Evolutionary conservation across 805 yeast genomes (phyloP).

Genomic region (Metschnikowia koreensis): DNA sequence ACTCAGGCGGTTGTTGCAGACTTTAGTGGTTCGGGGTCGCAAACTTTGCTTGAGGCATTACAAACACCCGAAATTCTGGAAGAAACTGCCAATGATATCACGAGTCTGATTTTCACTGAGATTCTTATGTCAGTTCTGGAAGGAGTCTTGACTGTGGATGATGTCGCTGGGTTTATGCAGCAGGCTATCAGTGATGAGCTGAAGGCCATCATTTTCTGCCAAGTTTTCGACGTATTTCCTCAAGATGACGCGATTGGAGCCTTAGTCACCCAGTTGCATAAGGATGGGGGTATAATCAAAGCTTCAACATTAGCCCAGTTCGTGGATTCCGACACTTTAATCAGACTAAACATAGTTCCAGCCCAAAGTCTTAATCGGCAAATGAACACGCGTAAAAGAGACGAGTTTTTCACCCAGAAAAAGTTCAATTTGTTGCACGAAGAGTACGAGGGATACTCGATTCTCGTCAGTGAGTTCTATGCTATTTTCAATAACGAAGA

Average conservation of each 20-base stretch:
- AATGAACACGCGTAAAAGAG: slow-evolving; percentile 36
- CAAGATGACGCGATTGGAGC: slow-evolving; percentile 20
- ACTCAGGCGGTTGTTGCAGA: slow-evolving; percentile 31
- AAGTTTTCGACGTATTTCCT: slow-evolving; percentile 40
- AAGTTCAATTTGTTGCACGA: slow-evolving; percentile 71
- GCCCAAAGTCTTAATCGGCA: slow-evolving; percentile 34
- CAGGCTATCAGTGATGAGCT: slow-evolving; percentile 30
- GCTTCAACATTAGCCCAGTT: slow-evolving; percentile 31
- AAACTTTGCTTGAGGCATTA: slow-evolving; percentile 29
- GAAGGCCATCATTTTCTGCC: slow-evolving; percentile 36
- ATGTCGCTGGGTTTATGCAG: slow-evolving; percentile 25
- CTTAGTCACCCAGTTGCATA: slow-evolving; percentile 15
- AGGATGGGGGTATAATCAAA: slow-evolving; percentile 27
- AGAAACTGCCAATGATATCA: slow-evolving; percentile 16
- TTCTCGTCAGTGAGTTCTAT: slow-evolving; percentile 51
- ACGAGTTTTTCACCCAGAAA: slow-evolving; percentile 47
- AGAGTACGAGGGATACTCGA: slow-evolving; percentile 75
- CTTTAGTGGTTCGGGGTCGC: slow-evolving; percentile 32
- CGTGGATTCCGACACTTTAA: slow-evolving; percentile 30
- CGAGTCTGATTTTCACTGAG: slow-evolving; percentile 34
- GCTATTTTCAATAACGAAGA: slow-evolving; percentile 42
- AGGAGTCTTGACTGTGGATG: slow-evolving; percentile 15
- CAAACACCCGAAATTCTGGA: slow-evolving; percentile 25
- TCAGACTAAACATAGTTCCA: slow-evolving; percentile 30
- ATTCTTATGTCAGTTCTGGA: slow-evolving; percentile 28